Conservation (phyloP, 352 stramenopile species). For the Globisporangium abappressorium region DNA sequence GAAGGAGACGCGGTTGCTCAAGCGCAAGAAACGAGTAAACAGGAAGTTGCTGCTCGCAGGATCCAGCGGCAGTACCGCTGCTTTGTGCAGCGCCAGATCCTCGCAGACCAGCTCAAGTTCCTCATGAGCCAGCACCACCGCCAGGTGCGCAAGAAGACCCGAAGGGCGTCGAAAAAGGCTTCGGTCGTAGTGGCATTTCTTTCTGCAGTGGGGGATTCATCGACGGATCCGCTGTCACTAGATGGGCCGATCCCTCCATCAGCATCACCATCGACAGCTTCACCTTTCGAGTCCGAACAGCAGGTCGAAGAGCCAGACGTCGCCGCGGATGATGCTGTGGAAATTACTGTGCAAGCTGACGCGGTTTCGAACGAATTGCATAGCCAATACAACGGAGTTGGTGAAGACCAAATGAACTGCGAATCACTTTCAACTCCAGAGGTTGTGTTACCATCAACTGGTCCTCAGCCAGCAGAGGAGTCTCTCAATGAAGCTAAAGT, state of each 20-base stretch:
- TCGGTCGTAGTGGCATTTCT: not conserved
- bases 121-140: slow-evolving; percentile 34
- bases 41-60: not conserved
- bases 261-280: not conserved
- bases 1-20: not conserved
- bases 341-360: not conserved
- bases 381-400: not conserved
- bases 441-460: not conserved
- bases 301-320: not conserved
- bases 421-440: not conserved
- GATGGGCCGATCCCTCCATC: not conserved
- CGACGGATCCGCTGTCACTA: not conserved
- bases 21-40: not conserved
- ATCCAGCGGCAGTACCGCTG: slow-evolving; percentile 44
- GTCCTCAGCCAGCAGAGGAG: not conserved
- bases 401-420: not conserved
- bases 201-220: not conserved
- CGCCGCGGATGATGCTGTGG: not conserved
- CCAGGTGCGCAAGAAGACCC: slow-evolving; percentile 25
- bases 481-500: not conserved
- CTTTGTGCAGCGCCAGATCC: slow-evolving; percentile 26
- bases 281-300: not conserved
- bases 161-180: slow-evolving; percentile 11
- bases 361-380: not conserved
- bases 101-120: slow-evolving; percentile 40